Evolutionary conservation across 225 moss, liverwort and hornwort species (phyloP).

Genomic region (Climacium dendroides): DNA sequence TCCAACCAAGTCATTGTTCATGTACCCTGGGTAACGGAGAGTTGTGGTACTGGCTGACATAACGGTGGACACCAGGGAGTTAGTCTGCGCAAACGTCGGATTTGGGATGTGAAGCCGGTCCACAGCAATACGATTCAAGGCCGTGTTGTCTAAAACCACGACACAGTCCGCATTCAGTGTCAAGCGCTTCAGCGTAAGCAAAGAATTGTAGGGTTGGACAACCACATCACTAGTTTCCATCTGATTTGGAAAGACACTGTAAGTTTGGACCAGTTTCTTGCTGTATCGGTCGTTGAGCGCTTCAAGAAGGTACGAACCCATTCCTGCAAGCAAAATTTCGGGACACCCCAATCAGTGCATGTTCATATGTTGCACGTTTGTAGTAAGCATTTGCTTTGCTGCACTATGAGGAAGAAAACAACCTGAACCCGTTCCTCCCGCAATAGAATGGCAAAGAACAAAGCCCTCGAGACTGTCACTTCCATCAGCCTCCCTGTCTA

Average conservation of each 20-base stretch:
- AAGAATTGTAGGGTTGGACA: slow-evolving; percentile 95
- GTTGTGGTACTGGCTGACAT: slow-evolving; percentile 99
- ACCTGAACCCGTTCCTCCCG: slow-evolving; percentile 99
- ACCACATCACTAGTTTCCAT: slow-evolving; percentile 99
- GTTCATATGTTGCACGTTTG: not conserved
- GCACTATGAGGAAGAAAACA: not conserved
- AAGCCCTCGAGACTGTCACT: slow-evolving; percentile 98
- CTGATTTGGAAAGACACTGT: slow-evolving; percentile 97
- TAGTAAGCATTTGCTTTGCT: not conserved
- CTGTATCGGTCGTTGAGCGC: slow-evolving; percentile 97
- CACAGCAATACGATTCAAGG: slow-evolving; percentile 94
- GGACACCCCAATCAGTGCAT: not conserved
- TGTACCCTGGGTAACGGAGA: slow-evolving; percentile 98
- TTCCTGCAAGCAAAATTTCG: slow-evolving; percentile 49
- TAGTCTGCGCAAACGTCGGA: slow-evolving; percentile 98
- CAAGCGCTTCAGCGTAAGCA: slow-evolving; percentile 88
- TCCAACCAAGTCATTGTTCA: slow-evolving; percentile 98
- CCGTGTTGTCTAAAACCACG: slow-evolving; percentile 95
- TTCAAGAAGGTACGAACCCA: slow-evolving; percentile 97
- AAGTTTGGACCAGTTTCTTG: slow-evolving; percentile 98
- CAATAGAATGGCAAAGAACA: slow-evolving; percentile 98
- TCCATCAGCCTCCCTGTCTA: slow-evolving; percentile 98
- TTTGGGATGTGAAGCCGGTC: slow-evolving; percentile 97
- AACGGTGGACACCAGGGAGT: slow-evolving; percentile 96
- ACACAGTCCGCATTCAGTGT: slow-evolving; percentile 98